Evolutionary conservation across 2,329 filamentous ascomycete species (phyloP).

Genomic region (Penicillium sclerotigenum): DNA sequence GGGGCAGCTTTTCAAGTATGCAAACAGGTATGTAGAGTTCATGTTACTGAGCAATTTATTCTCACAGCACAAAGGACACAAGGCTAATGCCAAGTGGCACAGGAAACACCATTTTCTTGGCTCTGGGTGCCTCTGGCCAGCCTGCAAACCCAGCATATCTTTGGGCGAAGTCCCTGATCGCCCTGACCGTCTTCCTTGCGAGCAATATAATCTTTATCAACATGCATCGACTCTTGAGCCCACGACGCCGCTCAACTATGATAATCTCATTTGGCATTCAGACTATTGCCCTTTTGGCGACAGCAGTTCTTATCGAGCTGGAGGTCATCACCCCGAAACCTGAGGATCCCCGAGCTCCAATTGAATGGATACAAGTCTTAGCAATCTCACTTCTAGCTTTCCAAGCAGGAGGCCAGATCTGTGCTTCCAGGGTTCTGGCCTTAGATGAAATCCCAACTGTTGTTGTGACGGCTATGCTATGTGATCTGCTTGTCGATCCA

Average conservation of each 20-base stretch:
- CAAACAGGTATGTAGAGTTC: conserved; percentile 37
- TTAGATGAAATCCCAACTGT: conserved; percentile 44
- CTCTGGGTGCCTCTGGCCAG: conserved; percentile 42
- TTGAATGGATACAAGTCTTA: conserved; percentile 38
- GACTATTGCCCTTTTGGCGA: conserved; percentile 32
- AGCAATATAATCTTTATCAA: conserved; percentile 42
- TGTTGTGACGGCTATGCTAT: conserved; percentile 41
- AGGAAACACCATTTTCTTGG: conserved; percentile 47
- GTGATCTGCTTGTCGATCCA: conserved; percentile 40
- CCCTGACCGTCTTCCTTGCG: conserved; percentile 39
- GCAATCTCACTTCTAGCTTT: conserved; percentile 42
- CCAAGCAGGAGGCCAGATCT: conserved; percentile 42
- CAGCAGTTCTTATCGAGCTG: conserved; percentile 37
- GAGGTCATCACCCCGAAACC: conserved; percentile 32
- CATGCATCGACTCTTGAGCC: conserved; percentile 29
- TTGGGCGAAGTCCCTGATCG: conserved; percentile 44
- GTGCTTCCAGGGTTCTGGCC: conserved; percentile 36
- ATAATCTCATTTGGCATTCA: conserved; percentile 42
- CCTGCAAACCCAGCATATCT: conserved; percentile 40
- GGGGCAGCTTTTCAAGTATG: conserved; percentile 45
- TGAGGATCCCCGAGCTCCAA: conserved; percentile 30
- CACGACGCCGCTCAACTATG: conserved; percentile 39
- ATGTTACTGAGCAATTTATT: background rate
- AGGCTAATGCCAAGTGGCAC: background rate
- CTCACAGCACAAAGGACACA: background rate